Evolutionary conservation across 306 rosid genomes (phyloP).

Genomic region (Citrullus mucosospermus): DNA sequence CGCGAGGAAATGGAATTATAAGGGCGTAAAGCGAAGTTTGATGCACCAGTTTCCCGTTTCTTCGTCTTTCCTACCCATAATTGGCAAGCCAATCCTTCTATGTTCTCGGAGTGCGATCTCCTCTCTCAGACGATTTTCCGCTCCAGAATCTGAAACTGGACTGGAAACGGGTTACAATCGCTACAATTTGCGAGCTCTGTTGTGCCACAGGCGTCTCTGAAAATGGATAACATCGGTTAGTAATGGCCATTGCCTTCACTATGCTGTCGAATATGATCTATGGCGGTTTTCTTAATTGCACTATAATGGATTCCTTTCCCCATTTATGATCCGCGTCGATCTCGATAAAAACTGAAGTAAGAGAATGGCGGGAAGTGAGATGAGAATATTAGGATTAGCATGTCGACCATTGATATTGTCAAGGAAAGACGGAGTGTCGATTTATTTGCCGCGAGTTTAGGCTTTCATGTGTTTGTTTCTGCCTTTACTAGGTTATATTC

Average conservation of each 20-base stretch:
- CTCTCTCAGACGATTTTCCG: background rate
- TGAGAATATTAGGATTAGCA: background rate
- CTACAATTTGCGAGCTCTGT: background rate
- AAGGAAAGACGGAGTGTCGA: background rate
- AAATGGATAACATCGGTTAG: conserved; percentile 3
- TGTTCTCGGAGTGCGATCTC: background rate
- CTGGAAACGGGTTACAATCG: background rate
- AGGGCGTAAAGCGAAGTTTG: background rate
- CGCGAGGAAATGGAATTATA: background rate
- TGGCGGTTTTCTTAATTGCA: background rate
- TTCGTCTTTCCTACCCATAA: background rate
- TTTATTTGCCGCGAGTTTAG: background rate
- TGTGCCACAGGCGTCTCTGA: background rate
- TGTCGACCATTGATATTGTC: background rate
- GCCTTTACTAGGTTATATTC: background rate
- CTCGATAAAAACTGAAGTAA: background rate
- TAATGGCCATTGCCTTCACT: background rate
- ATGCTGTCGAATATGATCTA: background rate
- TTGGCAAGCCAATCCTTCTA: background rate
- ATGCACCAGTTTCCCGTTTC: background rate
- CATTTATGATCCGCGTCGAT: conserved; percentile 1
- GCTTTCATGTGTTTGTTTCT: background rate
- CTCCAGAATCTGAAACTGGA: background rate
- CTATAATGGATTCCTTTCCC: background rate
- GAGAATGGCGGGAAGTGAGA: background rate